These are phyloP conservation scores for Chrysoporthe puriensis DNA, from an alignment of 2,329 filamentous ascomycete genomes.

Conservation along the genomic window DNA sequence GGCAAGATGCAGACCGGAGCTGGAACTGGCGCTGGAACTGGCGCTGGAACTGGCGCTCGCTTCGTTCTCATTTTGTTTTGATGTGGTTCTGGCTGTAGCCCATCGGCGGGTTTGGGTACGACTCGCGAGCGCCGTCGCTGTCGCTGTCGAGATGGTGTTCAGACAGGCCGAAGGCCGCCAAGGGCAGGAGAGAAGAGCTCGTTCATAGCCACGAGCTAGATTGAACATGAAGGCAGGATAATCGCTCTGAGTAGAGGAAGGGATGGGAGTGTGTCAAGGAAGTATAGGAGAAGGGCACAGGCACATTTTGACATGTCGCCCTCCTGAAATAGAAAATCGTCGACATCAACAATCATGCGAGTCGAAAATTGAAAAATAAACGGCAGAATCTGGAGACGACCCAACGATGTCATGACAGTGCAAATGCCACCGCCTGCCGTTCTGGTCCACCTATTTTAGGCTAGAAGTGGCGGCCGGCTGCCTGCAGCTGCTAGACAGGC, in stretches of 20 bases:
- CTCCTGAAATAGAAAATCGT: not conserved
- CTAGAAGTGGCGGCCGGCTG: not conserved
- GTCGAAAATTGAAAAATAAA: not conserved
- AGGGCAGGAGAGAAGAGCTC: constrained; percentile 14
- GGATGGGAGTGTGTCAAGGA: not conserved
- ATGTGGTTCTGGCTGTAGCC: not conserved
- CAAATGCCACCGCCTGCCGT: not conserved
- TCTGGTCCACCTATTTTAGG: not conserved
- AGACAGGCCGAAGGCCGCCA: constrained; percentile 18
- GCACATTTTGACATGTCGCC: not conserved
- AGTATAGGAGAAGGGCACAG: not conserved
- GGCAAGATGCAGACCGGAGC: not conserved
- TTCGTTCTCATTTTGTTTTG: not conserved
- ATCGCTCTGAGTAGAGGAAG: too few relatives aligned
- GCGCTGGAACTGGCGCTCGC: not conserved
- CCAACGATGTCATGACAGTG: not conserved
- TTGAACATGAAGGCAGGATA: constrained; percentile 23
- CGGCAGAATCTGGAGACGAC: not conserved
- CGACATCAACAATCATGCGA: not conserved
- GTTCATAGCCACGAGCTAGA: constrained; percentile 22
- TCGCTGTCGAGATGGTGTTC: not conserved
- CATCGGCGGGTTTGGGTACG: not conserved
- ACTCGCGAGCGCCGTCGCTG: not conserved
- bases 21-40: too few relatives aligned
- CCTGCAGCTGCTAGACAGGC: not conserved